Percentiles rank a stretch among this genome's conserved stretches.
Conservation (phyloP, 2,329 filamentous ascomycete genomes). For the Pestalotiopsis sp. region DNA sequence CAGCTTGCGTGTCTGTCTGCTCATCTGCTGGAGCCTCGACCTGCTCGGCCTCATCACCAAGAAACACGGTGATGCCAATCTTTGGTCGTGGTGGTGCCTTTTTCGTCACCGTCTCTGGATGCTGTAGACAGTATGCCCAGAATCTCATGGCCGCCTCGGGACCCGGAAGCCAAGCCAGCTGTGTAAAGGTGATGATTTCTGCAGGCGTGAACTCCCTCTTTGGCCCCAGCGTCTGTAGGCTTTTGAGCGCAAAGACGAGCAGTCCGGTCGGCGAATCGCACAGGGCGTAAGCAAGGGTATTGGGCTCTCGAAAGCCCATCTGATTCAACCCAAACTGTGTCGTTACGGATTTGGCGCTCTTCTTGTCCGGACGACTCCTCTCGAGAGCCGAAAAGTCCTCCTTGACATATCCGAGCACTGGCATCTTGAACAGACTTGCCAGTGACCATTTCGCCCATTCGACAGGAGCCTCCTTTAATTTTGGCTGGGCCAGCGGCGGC, state of each 20-base stretch:
- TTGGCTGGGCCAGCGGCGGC: slow-evolving; percentile 55
- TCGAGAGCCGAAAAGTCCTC: slow-evolving; percentile 51
- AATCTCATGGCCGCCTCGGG: slow-evolving; percentile 62
- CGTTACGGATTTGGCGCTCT: slow-evolving; percentile 19
- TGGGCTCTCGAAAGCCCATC: slow-evolving; percentile 44
- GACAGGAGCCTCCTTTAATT: slow-evolving; percentile 39
- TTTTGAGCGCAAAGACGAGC: slow-evolving; percentile 54
- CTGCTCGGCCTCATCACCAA: slow-evolving; percentile 29
- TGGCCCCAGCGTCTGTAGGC: slow-evolving; percentile 42
- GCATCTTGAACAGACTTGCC: slow-evolving; percentile 48
- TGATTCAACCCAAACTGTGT: slow-evolving; percentile 30
- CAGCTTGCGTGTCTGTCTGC: slow-evolving; percentile 16
- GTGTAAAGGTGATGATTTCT: slow-evolving; percentile 62
- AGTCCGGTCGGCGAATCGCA: slow-evolving; percentile 64
- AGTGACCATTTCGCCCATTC: slow-evolving; percentile 59
- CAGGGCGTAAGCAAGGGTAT: slow-evolving; percentile 60
- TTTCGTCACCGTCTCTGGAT: slow-evolving; percentile 30
- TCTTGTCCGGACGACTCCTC: slow-evolving; percentile 20
- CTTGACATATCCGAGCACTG: slow-evolving; percentile 57
- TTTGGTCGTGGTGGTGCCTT: slow-evolving; percentile 34
- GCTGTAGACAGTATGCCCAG: slow-evolving; percentile 48
- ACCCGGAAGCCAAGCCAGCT: slow-evolving; percentile 67
- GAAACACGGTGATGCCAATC: slow-evolving; percentile 50
- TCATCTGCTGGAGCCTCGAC: slow-evolving; percentile 19
- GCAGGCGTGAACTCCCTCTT: slow-evolving; percentile 43